Conservation (phyloP, 129 eudicot genomes). For the carrot (Daucus carota) region DH1_v3.0 NC_030388.2:17577501-17578000, state of each 20-base stretch:
- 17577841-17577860: neutral
- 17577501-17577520: constrained; percentile 41
- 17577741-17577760: neutral
- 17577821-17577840: constrained; percentile 23
- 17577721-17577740: neutral
- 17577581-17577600: constrained; percentile 29
- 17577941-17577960: neutral
- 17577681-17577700: constrained; percentile 22
- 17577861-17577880: neutral
- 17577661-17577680: constrained; percentile 50
- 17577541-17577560: constrained; percentile 34
- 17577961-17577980: neutral
- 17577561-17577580: constrained; percentile 30
- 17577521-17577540: constrained; percentile 55
- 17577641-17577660: constrained; percentile 39
- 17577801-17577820: neutral
- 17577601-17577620: constrained; percentile 38
- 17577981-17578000: neutral
- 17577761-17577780: neutral
- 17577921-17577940: neutral
- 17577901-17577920: neutral
- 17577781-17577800: neutral
- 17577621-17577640: constrained; percentile 42
- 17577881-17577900: neutral
- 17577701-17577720: constrained; percentile 11